Percentiles rank a stretch among this genome's conserved stretches.
These are phyloP conservation scores for Colletotrichum spinosum DNA, from an alignment of 2,329 filamentous ascomycete species.

Conservation along the genomic window DNA sequence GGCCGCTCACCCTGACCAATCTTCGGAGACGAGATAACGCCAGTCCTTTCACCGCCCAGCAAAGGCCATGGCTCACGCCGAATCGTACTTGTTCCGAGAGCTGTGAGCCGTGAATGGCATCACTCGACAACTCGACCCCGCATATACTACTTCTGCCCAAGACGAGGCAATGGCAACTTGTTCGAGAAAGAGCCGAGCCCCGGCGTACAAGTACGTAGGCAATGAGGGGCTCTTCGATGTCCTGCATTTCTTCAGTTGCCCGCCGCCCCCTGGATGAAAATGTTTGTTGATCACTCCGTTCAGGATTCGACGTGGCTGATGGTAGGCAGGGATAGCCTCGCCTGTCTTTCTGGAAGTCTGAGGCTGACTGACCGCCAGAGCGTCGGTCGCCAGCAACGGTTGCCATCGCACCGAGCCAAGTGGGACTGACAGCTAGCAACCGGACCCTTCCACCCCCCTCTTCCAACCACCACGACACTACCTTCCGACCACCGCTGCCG, in stretches of 20 bases:
- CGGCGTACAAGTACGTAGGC: background rate
- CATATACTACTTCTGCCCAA: conserved; percentile 13
- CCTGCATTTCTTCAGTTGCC: conserved; percentile 33
- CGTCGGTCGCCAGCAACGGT: conserved; percentile 30
- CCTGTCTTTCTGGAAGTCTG: conserved; percentile 16
- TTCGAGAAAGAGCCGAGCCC: conserved; percentile 6
- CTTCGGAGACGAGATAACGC: conserved; percentile 15
- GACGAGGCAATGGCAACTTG: conserved; percentile 25
- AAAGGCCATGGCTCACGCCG: conserved; percentile 3
- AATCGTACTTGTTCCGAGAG: background rate
- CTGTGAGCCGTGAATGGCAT: conserved; percentile 26
- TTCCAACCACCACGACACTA: conserved; percentile 17
- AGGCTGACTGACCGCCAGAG: conserved; percentile 40
- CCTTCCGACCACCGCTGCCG: too few relatives aligned
- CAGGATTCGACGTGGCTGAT: conserved; percentile 33
- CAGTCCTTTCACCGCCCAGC: conserved; percentile 30
- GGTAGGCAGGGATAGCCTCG: conserved; percentile 40
- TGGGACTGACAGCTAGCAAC: conserved; percentile 32
- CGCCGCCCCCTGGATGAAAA: conserved; percentile 11
- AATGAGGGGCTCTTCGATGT: conserved; percentile 2
- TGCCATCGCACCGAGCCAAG: conserved; percentile 19
- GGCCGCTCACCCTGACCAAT: conserved; percentile 12
- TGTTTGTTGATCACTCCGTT: conserved; percentile 30
- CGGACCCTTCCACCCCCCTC: conserved; percentile 1
- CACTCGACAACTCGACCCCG: conserved; percentile 16